These are phyloP conservation scores for Mimosa pudica DNA, from an alignment of 306 rosid species.

Conservation along the genomic window DNA sequence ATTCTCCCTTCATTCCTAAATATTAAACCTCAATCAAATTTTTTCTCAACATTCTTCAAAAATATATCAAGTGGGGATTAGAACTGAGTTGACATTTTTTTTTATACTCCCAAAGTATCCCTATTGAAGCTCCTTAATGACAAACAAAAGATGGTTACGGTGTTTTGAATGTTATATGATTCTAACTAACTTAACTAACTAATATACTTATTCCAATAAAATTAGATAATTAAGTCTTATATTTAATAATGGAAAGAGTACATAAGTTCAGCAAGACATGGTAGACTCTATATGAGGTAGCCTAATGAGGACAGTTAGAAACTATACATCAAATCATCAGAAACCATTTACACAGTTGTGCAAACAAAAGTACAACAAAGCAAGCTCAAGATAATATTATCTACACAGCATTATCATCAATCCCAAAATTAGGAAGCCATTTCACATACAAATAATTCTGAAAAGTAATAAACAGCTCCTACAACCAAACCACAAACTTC, in stretches of 20 bases:
- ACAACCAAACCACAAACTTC: neutral
- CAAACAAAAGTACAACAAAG: neutral
- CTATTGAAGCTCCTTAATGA: no score
- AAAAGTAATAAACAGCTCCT: neutral
- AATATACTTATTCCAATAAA: no score
- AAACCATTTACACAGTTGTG: neutral
- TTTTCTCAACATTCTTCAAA: no score
- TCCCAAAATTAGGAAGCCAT: neutral
- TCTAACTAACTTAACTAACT: no score
- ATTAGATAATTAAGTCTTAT: no score
- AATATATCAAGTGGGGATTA: no score
- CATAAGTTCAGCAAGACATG: neutral
- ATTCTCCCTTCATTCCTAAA: neutral
- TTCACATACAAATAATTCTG: neutral
- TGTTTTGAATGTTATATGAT: no score
- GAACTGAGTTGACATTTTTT: no score
- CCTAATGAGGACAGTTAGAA: neutral
- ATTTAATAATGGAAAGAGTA: no score
- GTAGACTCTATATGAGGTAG: neutral
- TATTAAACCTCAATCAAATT: no score
- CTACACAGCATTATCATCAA: neutral
- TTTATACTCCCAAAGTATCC: no score
- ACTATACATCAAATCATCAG: conserved; percentile 6
- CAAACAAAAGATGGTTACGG: no score
- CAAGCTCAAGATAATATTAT: neutral